Evolutionary conservation across 2,329 filamentous ascomycete species (phyloP), one percentile per base, ranked within the genome.

Genomic region (Pseudonectria foliicola): DNA sequence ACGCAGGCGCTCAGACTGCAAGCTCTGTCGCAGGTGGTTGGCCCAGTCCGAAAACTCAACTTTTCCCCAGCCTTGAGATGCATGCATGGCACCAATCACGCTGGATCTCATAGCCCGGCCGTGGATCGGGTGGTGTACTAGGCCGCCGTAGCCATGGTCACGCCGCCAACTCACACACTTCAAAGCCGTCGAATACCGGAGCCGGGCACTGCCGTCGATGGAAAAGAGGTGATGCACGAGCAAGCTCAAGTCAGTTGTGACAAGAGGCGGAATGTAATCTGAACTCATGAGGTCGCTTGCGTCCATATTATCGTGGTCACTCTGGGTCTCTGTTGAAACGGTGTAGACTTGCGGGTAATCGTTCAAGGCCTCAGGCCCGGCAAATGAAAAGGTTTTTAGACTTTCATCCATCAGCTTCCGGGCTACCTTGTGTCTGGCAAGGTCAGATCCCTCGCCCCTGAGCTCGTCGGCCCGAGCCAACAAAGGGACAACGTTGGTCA

Each of bases 261-360:
- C 63, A 4, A 95, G 68, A 1, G 90, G 90, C 42, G 86, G 82
- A 11, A 92, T 68, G 54, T 95, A 96, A 50, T 92, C 85, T 1
- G 89, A 82, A 37, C 81, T 88, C 90, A 96, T 96, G 13, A 96
- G 71, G 0, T 94, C 68, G 51, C 87, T 95, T 13, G 89, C 90
- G 56, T 96, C 90, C 81, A 96, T 93, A 28, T 73, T 78, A 26
- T 95, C 86, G 40, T 78, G 66, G 50, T 95, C 87, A 14, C 75
- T 74, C 2, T 73, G 76, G 15, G 75, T 68, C 10, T 75, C 75
- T 13, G 84, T 92, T 2, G 90, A 95, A 13, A 95, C 72, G 1
- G 85, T 78, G 53, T 85, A 93, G 3, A 81, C 77, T 39, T 65
- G 64, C 10, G 58, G 56, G 2, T 59, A 50, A 32, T 56, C 43